Evolutionary conservation across 1,284 basidiomycete genomes (phyloP), one percentile per base, ranked within the genome.

Genomic region (Exobasidium rhododendri): DNA sequence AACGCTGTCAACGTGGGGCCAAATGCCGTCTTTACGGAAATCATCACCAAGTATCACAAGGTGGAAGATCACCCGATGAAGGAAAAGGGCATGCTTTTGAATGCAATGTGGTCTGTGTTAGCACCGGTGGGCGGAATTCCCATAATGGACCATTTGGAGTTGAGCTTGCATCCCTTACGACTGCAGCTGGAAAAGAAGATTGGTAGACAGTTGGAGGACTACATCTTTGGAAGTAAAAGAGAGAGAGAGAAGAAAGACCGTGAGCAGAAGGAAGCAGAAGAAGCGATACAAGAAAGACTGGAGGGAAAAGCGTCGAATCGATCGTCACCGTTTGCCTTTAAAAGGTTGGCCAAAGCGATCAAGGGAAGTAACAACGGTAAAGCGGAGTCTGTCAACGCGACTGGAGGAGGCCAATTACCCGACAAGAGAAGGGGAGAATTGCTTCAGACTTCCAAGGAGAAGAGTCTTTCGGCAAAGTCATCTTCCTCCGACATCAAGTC

Each of bases 61-160:
- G 24, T 31, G 4, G 52, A 55, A 14, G 13, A 55, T 55, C 69
- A 77, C 58, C 67, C 63, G 6, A 75, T 78, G 77, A 67, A 68
- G 17, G 65, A 68, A 53, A 62, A 70, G 28, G 68, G 71, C n/a
- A 64, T 69, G 13, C 75, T 78, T 47, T 43, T 78, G 11, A 62
- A 66, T 31, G 73, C 74, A 0, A 67, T 71, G 47, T 78, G 76
- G 77, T 66, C 67, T 35, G 67, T 75, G 2, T 61, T 77, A 22
- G 66, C 76, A 2, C 90, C 93, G 1, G 92, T 97, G 3, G 94
- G 92, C 26, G 94, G 94, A 10, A 97, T 98, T 69, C 86, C 88
- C 6, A 92, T 97, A 67, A 89, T 94, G 75, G 88, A 92, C 79
- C 84, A 85, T 30, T 91, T 96, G 73, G 86, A 90, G 66, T 81